Base-by-base conservation (phyloP, 2,329 filamentous ascomycete genomes). In the Fusarium piperis region DNA sequence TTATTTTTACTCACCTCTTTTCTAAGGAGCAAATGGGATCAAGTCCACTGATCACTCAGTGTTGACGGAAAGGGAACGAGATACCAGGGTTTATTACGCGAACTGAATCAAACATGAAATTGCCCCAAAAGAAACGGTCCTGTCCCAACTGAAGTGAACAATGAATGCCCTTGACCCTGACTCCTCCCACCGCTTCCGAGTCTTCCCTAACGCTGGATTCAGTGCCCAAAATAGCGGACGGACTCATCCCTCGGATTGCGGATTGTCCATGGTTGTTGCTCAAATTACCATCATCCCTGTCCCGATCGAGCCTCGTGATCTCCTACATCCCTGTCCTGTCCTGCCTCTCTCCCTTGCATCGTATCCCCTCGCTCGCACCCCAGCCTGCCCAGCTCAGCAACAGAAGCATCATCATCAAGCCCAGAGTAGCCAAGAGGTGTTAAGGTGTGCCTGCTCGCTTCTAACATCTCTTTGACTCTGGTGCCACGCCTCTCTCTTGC, bases 1-100 rank as follows among this genome's bases (percentile, higher is more conserved):
- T 61, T 70, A 58, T 55, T 67, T 68, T 46, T 62, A 62, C 55
- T 41, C 63, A 39, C 33, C 52, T 35, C 33, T 66, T 59, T 72
- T 57, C 56, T 59, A 33, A 63, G 62, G 68, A 70, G 67, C 68
- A 72, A 70, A 62, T 67, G 67, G 73, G 68, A 76, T 72, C 68
- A 23, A 76, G 73, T 76, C 74, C 73, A 71, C 74, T 76, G 74
- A 76, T 66, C 66, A 74, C 60, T 75, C 73, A 75, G 74, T 76
- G 74, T 74, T 15, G 74, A 77, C 68, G 73, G 73, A 65, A 74
- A 71, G 64, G 74, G 73, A 73, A 73, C 51, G 74, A 76, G 69
- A 75, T 76, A 75, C 69, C 71, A 75, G 48, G n/a, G 69, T 64
- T 64, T 65, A 74, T 64, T 74, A 32, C 55, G 63, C 70, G 58